Conservation (phyloP, 805 yeast genomes). For the Starmerella stigmatis region DNA sequence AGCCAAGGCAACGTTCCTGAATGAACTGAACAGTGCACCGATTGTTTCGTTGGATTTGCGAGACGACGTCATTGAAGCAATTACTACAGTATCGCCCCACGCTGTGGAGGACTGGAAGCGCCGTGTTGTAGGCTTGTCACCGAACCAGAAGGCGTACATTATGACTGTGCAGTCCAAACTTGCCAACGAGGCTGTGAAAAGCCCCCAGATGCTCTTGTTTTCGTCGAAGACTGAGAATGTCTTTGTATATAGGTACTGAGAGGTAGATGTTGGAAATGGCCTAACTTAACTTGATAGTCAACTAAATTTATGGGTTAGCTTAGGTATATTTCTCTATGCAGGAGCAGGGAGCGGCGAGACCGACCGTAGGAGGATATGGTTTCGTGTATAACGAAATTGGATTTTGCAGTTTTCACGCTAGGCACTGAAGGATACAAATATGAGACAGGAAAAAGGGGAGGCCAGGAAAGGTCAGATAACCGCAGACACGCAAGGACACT, state of each 20-base stretch:
- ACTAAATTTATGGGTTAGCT: no score
- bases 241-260: slow-evolving; percentile 43
- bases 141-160: slow-evolving; percentile 73
- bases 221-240: slow-evolving; percentile 71
- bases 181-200: slow-evolving; percentile 57
- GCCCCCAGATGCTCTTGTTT: slow-evolving; percentile 57
- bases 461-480: no score
- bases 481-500: no score
- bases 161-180: slow-evolving; percentile 61
- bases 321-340: no score
- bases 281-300: no score
- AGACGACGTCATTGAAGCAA: slow-evolving; percentile 79
- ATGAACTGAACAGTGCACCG: slow-evolving; percentile 53
- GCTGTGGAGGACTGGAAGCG: slow-evolving; percentile 47
- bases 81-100: slow-evolving; percentile 31
- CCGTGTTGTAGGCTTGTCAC: slow-evolving; percentile 73
- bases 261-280: no score
- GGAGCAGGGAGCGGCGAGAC: no score
- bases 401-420: no score
- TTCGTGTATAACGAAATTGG: no score
- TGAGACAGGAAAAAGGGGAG: no score
- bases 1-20: slow-evolving; percentile 46
- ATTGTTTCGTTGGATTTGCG: slow-evolving; percentile 65
- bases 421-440: no score
- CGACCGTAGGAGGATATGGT: no score